A percentile compares a stretch with the other conserved stretches of the same genome.
Evolutionary conservation across 2,329 filamentous ascomycete species (phyloP).

Genomic region (Orbilia quercus): DNA sequence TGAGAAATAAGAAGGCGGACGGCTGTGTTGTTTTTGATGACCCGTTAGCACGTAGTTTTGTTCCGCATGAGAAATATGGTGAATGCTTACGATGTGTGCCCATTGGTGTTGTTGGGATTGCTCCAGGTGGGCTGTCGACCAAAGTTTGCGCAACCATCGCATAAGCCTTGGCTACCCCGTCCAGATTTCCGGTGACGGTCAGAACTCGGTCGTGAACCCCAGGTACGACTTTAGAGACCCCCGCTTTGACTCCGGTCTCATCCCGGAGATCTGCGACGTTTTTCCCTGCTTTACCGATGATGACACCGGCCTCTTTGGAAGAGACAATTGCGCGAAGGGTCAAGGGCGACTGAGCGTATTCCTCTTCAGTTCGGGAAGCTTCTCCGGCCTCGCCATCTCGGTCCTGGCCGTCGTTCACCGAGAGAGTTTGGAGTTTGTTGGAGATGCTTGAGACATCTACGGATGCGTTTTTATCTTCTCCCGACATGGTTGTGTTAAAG

Average conservation of each 20-base stretch:
- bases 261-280: constrained; percentile 97
- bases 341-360: constrained; percentile 91
- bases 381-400: constrained; percentile 79
- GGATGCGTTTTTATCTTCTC: constrained; percentile 57
- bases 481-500: constrained; percentile 57
- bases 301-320: constrained; percentile 97
- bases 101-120: constrained; percentile 88
- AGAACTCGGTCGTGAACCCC: constrained; percentile 97
- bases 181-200: constrained; percentile 90
- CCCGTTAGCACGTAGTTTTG: constrained; percentile 19
- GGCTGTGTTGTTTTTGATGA: constrained; percentile 68
- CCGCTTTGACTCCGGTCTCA: constrained; percentile 96
- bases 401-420: constrained; percentile 72
- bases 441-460: constrained; percentile 41
- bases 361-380: constrained; percentile 87
- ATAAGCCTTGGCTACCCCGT: constrained; percentile 90
- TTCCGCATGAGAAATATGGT: constrained; percentile 10
- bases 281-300: constrained; percentile 98
- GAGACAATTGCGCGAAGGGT: constrained; percentile 97
- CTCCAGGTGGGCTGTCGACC: constrained; percentile 84
- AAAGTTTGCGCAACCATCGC: constrained; percentile 90
- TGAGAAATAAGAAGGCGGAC: constrained; percentile 98
- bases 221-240: constrained; percentile 97
- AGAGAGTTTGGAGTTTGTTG: constrained; percentile 68
- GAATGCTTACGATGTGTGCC: constrained; percentile 88